Base-by-base conservation (phyloP, 805 yeast genomes). In the Wickerhamiella spandovensis region DNA sequence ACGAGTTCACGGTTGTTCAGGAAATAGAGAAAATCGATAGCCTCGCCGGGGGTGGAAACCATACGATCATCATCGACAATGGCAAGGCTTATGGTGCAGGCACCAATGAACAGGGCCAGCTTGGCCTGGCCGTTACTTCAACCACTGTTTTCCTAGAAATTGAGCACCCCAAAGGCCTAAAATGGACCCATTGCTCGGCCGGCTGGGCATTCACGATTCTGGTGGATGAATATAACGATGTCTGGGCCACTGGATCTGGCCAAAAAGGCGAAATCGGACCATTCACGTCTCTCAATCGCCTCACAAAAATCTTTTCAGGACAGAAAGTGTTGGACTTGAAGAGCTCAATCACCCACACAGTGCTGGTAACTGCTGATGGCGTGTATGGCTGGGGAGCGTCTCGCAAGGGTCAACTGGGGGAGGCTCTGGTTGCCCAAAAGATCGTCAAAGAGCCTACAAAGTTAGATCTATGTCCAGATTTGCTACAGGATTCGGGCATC, bases 31-130 rank as follows among this genome's bases (percentile, higher is more conserved):
- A 52, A 4, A 53, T 49, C 9, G 21, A 48, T 6, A 49, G 49
- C 18, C 22, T 88, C 12, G 74, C 72, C 0, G 79, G 88, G 57
- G 97, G 96, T 3, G 97, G 97, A 0, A 89, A 89, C 58, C 97
- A 90, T 62, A 81, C 95, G 0, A 57, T 85, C 17, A 53, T 86
- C 2, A 61, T 87, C 7, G 62, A 75, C 12, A 68, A 64, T 45
- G 90, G 90, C 0, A 61, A 65, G 0, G 62, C 81, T 1, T 79
- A 64, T 54, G 75, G 75, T 0, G 57, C 77, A 47, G 97, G 97
- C 0, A 77, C 71, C 50, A 81, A 80, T 56, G 48, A 65, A 0
- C 49, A 54, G 42, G 80, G 83, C 1, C 88, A 84, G 61, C 73
- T 78, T 56, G 79, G 74, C 2, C n/a, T 52, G 20, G 32, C n/a